phyloP scores from a whole-genome alignment of 805 yeast genomes.

The Candida caryicola region DNA sequence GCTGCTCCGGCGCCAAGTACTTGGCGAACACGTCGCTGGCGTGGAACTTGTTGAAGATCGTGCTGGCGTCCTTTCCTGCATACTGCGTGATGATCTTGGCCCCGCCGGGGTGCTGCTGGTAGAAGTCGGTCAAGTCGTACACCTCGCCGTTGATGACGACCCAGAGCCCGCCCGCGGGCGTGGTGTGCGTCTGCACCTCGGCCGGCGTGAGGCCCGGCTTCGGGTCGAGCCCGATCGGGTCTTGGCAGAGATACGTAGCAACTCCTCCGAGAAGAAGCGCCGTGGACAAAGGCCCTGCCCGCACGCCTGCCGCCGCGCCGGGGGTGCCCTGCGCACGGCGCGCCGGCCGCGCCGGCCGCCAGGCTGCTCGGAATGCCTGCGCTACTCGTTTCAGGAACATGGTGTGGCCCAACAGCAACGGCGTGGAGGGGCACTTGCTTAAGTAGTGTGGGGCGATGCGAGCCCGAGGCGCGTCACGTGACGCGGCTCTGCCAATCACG shows the following conservation, averaged over 20 bases:
- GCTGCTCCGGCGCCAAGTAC: slow-evolving; percentile 48
- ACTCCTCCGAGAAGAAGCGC: background rate
- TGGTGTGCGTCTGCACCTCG: slow-evolving; percentile 47
- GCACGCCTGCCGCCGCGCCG: too few relatives aligned
- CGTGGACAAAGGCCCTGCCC: background rate
- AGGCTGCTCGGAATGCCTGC: too few relatives aligned
- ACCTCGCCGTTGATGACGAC: slow-evolving; percentile 78
- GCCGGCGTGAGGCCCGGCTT: slow-evolving; percentile 11
- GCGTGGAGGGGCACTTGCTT: too few relatives aligned
- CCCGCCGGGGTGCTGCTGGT: slow-evolving; percentile 63
- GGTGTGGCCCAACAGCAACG: too few relatives aligned
- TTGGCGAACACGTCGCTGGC: slow-evolving; percentile 79
- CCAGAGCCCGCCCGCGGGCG: slow-evolving; percentile 66
- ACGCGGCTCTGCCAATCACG: too few relatives aligned
- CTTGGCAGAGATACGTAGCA: background rate
- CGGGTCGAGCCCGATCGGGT: background rate
- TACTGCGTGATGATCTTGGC: slow-evolving; percentile 50
- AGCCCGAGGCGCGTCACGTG: too few relatives aligned
- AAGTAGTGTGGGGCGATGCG: too few relatives aligned
- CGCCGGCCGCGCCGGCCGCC: too few relatives aligned
- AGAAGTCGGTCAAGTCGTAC: slow-evolving; percentile 69
- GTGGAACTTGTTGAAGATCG: slow-evolving; percentile 84
- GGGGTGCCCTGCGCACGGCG: too few relatives aligned
- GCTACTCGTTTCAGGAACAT: too few relatives aligned
- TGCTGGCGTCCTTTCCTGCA: slow-evolving; percentile 58